These are phyloP conservation scores for Tanacetum coccineum DNA, from an alignment of 129 eudicot species.

Conservation along the genomic window DNA sequence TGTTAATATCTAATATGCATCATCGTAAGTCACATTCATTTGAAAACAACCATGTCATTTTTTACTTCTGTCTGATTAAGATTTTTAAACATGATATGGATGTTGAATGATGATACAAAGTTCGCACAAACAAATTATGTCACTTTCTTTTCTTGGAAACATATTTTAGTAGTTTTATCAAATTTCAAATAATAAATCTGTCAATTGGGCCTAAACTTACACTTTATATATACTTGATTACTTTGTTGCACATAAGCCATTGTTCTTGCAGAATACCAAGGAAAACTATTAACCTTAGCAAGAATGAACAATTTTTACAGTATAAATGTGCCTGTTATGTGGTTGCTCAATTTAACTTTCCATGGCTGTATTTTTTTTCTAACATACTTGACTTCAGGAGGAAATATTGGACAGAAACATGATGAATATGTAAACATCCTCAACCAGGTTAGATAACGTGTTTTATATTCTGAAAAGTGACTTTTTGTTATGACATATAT, in stretches of 20 bases:
- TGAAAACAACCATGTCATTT: no score
- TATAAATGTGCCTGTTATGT: no score
- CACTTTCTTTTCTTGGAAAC: neutral
- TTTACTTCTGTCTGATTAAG: no score
- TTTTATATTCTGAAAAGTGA: neutral
- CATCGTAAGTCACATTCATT: no score
- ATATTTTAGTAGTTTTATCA: neutral
- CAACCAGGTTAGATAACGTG: slow-evolving; percentile 55
- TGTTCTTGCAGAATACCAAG: neutral
- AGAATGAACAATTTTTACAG: no score
- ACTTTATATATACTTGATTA: no score
- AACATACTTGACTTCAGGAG: slow-evolving; percentile 53
- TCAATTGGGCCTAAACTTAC: neutral
- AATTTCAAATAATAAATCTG: neutral
- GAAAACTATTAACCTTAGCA: neutral
- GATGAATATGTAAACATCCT: slow-evolving; percentile 98
- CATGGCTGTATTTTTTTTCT: neutral
- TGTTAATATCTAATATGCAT: neutral
- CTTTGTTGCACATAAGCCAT: neutral
- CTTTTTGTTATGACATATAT: neutral
- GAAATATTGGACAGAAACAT: slow-evolving; percentile 97
- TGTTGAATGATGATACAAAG: slow-evolving; percentile 2
- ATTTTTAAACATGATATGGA: neutral
- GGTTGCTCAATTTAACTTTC: no score
- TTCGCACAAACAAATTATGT: neutral